Evolutionary conservation across 2,329 filamentous ascomycete genomes (phyloP).

Genomic region (Cercospora berteroae): DNA sequence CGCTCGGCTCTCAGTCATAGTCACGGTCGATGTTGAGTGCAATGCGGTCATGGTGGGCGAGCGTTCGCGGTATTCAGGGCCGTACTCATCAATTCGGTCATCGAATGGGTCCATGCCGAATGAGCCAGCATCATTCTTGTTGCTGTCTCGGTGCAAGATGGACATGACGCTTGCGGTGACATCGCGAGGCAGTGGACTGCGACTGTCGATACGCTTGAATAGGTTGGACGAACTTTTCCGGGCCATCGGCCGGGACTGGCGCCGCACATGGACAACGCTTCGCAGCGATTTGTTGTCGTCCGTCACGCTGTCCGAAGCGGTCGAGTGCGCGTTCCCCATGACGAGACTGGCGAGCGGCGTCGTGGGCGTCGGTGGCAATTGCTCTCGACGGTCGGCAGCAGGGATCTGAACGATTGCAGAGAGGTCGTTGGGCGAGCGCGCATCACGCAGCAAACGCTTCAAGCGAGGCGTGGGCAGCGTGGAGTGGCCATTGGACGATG

Average conservation of each 20-base stretch:
- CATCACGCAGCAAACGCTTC: constrained; percentile 29
- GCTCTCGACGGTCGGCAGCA: constrained; percentile 23
- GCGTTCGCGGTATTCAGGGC: constrained; percentile 15
- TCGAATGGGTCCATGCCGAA: constrained; percentile 22
- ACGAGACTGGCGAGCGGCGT: constrained; percentile 16
- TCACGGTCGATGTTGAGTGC: constrained; percentile 30
- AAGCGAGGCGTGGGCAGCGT: constrained; percentile 25
- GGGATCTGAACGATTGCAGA: constrained; percentile 26
- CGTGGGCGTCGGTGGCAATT: constrained; percentile 24
- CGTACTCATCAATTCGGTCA: constrained; percentile 22
- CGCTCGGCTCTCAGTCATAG: constrained; percentile 27
- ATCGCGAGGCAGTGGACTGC: constrained; percentile 28
- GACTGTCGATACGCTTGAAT: constrained; percentile 35
- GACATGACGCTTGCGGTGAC: constrained; percentile 30
- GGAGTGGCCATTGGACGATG: constrained; percentile 29
- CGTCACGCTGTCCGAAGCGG: constrained; percentile 18
- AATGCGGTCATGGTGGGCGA: constrained; percentile 17
- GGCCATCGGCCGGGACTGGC: constrained; percentile 25
- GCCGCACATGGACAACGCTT: constrained; percentile 27
- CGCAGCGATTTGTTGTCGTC: constrained; percentile 29
- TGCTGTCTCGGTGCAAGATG: constrained; percentile 21
- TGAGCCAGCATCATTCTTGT: constrained; percentile 19
- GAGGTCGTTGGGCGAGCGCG: constrained; percentile 16
- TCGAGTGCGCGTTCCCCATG: constrained; percentile 36
- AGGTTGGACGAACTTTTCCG: constrained; percentile 36